Evolutionary conservation across 2,329 filamentous ascomycete species (phyloP).

Genomic region (Botrytis tulipae): DNA sequence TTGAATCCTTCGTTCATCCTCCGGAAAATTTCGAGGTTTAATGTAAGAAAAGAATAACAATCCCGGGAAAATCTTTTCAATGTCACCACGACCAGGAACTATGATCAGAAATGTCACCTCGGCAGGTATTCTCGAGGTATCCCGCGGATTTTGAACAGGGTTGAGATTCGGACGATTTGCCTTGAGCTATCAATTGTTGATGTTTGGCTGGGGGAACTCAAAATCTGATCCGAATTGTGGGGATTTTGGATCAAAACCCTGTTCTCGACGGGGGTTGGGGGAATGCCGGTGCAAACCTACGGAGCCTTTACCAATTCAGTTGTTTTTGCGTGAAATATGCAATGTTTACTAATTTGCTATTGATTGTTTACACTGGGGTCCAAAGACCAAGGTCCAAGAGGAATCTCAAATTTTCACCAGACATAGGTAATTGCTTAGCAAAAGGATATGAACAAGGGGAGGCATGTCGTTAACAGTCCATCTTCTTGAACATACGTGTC

Average conservation of each 20-base stretch:
- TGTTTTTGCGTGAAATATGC: not conserved
- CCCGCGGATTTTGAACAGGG: not conserved
- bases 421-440: not conserved
- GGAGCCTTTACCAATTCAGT: not conserved
- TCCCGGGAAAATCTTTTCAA: conserved; percentile 1
- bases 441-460: not conserved
- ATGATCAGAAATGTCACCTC: not conserved
- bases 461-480: not conserved
- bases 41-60: not conserved
- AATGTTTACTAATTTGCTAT: not conserved
- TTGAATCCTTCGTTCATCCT: not conserved
- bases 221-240: conserved; percentile 11
- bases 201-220: not conserved
- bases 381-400: no score
- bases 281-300: not conserved
- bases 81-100: not conserved
- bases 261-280: not conserved
- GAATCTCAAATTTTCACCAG: not conserved
- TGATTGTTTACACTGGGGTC: not conserved
- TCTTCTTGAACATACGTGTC: not conserved
- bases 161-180: not conserved
- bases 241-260: not conserved
- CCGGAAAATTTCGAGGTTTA: not conserved
- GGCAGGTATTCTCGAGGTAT: not conserved
- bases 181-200: not conserved